Conservation (phyloP, 495 filamentous ascomycete genomes). For the Friedmanniomyces simplex region DNA sequence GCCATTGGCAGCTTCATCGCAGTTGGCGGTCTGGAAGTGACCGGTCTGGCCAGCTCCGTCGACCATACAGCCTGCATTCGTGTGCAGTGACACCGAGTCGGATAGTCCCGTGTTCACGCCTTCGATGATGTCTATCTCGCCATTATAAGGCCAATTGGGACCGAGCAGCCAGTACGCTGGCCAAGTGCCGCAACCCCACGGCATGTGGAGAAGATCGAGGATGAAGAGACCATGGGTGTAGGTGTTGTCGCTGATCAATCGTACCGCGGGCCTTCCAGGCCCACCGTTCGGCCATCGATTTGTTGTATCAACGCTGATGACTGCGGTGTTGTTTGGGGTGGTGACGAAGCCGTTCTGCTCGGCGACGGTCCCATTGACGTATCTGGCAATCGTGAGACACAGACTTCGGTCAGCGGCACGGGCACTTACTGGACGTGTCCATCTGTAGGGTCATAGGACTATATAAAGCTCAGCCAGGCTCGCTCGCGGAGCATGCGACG, state of each 20-base stretch:
- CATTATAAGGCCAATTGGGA: conserved; percentile 62
- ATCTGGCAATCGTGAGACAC: conserved; percentile 4
- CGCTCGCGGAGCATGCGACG: neutral
- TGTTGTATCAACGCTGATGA: conserved; percentile 19
- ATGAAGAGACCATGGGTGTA: conserved; percentile 23
- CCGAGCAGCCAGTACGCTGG: conserved; percentile 53
- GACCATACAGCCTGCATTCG: conserved; percentile 49
- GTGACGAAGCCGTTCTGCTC: conserved; percentile 14
- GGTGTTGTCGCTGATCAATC: conserved; percentile 19
- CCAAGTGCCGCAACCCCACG: conserved; percentile 23
- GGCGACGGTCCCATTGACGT: conserved; percentile 21
- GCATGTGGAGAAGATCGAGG: conserved; percentile 22
- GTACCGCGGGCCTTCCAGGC: conserved; percentile 21
- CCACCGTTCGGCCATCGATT: conserved; percentile 17
- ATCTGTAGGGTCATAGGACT: conserved; percentile 26
- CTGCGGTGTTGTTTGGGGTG: conserved; percentile 7
- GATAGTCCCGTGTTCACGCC: conserved; percentile 57
- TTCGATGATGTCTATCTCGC: conserved; percentile 90
- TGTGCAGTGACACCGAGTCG: conserved; percentile 66
- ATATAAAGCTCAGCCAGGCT: neutral
- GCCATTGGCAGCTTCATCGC: conserved; percentile 23
- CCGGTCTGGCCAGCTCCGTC: conserved; percentile 41
- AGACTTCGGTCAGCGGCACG: neutral
- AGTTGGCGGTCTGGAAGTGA: conserved; percentile 41
- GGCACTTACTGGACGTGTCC: conserved; percentile 27